Evolutionary conservation across 2,329 filamentous ascomycete species (phyloP).

Genomic region (Juglanconis oblonga): DNA sequence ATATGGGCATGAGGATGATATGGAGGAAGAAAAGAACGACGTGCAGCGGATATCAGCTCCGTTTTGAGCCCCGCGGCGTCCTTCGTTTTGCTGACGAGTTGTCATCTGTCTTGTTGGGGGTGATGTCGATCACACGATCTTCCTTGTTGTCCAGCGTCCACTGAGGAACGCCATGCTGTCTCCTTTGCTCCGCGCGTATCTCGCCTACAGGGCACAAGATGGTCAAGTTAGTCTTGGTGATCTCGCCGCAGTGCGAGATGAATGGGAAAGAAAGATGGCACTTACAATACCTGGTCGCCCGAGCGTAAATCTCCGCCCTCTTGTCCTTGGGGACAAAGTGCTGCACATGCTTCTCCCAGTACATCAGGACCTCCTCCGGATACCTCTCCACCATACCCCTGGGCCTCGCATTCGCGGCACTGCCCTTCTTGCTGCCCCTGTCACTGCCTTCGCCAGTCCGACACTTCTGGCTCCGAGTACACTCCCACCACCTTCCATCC

Average conservation of each 20-base stretch:
- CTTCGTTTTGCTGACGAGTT: background rate
- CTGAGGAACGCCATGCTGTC: constrained; percentile 7
- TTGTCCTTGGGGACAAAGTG: constrained; percentile 10
- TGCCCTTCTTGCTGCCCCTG: background rate
- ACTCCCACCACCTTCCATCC: constrained; percentile 16
- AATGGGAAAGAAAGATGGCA: background rate
- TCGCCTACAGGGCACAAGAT: background rate
- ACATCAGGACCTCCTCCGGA: constrained; percentile 16
- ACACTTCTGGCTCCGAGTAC: constrained; percentile 13
- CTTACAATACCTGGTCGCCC: constrained; percentile 13
- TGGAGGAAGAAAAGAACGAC: background rate
- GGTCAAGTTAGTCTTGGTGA: no score
- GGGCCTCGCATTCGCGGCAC: constrained; percentile 1
- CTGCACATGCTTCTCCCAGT: constrained; percentile 18
- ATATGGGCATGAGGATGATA: background rate
- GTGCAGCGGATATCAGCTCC: background rate
- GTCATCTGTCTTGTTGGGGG: background rate
- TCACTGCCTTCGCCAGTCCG: background rate
- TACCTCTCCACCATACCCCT: constrained; percentile 17
- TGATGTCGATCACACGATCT: constrained; percentile 7
- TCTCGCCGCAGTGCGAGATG: background rate
- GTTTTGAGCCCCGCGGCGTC: background rate
- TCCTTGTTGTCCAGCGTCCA: constrained; percentile 16
- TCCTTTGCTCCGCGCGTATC: constrained; percentile 16
- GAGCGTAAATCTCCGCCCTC: constrained; percentile 10